These are phyloP conservation scores for Hippophae tibetana DNA, from an alignment of 306 rosid genomes.

Conservation along the genomic window DNA sequence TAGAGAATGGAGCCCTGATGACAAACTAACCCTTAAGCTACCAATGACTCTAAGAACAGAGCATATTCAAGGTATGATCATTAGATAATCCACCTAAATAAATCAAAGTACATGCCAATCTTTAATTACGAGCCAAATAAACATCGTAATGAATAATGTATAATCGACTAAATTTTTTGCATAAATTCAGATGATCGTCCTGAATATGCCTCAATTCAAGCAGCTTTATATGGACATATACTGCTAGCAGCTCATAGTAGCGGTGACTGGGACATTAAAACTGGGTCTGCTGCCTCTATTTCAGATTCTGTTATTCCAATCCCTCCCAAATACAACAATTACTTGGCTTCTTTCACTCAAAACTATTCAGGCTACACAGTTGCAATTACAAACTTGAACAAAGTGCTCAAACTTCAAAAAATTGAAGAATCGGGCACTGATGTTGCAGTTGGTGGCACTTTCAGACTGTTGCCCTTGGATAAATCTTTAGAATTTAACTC, in stretches of 20 bases:
- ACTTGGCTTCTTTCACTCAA: constrained; percentile 49
- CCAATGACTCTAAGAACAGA: constrained; percentile 66
- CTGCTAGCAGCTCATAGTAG: constrained; percentile 59
- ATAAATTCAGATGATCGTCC: constrained; percentile 65
- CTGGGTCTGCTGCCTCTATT: constrained; percentile 17
- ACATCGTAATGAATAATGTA: background rate
- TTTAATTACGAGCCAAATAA: constrained; percentile 1
- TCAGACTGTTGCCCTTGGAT: constrained; percentile 46
- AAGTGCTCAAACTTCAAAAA: constrained; percentile 36
- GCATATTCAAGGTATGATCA: constrained; percentile 48
- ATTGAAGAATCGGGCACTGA: constrained; percentile 46
- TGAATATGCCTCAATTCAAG: constrained; percentile 50
- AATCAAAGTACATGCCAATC: background rate
- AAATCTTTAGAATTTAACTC: constrained; percentile 17
- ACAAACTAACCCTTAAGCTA: constrained; percentile 53
- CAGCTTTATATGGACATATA: constrained; percentile 72
- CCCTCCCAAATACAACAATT: constrained; percentile 39
- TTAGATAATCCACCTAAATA: background rate
- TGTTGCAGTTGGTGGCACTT: constrained; percentile 40
- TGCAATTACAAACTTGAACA: constrained; percentile 44
- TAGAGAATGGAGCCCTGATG: constrained; percentile 47
- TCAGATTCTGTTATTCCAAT: constrained; percentile 63
- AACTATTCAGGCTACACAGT: constrained; percentile 22
- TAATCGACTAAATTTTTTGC: constrained; percentile 19
- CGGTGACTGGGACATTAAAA: constrained; percentile 45